A percentile compares a stretch with the other conserved stretches of the same genome.
Conservation (phyloP, 176 grass and related monocot species). For the Aegilops umbellulata region DNA sequence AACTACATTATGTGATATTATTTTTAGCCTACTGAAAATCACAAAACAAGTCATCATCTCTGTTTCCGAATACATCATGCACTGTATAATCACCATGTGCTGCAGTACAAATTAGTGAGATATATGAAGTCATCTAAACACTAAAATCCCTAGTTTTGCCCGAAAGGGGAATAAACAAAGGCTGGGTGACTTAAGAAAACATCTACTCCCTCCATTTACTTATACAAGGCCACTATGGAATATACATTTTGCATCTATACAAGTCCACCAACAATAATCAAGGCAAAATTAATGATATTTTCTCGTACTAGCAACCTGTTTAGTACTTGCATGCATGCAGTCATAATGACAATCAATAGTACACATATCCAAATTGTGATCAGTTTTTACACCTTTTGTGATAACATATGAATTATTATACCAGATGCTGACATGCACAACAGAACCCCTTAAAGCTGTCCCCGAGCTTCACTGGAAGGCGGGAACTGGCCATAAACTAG, state of each 20-base stretch:
- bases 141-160: not conserved
- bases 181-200: conserved; percentile 14
- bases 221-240: too few species aligned
- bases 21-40: not conserved
- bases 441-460: not conserved
- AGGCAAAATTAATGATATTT: too few species aligned
- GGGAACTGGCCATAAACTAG: not conserved
- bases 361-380: conserved; percentile 6
- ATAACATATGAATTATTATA: not conserved
- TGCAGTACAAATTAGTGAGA: not conserved
- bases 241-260: too few species aligned
- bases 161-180: not conserved
- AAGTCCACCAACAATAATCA: too few species aligned
- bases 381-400: conserved; percentile 14
- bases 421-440: not conserved
- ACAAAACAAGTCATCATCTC: not conserved
- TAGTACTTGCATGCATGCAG: too few species aligned
- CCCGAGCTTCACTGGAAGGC: not conserved
- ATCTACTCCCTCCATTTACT: not conserved
- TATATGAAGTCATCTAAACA: not conserved
- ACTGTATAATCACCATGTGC: not conserved
- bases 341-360: not conserved
- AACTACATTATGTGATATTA: not conserved
- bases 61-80: not conserved
- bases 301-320: too few species aligned